These are phyloP conservation scores for Spongiforma sp. DNA, from an alignment of 1,284 basidiomycete genomes.

Conservation along the genomic window DNA sequence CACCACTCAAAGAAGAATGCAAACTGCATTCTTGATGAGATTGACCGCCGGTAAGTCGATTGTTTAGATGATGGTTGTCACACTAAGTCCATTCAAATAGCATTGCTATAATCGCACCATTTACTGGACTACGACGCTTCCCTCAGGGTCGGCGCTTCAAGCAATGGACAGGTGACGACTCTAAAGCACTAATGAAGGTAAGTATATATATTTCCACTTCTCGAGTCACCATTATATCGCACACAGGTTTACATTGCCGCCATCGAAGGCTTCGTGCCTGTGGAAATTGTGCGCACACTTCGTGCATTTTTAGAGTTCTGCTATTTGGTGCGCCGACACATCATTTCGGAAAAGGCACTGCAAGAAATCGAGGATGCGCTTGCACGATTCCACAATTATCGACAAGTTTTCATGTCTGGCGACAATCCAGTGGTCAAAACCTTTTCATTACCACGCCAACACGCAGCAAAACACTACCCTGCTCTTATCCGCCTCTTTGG, in stretches of 20 bases:
- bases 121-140: background rate
- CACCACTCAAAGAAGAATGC: background rate
- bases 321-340: background rate
- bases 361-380: background rate
- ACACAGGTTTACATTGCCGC: conserved; percentile 4
- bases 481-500: background rate
- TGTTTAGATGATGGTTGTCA: background rate
- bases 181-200: conserved; percentile 5
- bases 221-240: background rate
- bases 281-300: background rate
- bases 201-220: too few relatives aligned
- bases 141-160: conserved; percentile 7
- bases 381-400: background rate
- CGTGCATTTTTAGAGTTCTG: conserved; percentile 1
- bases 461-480: background rate
- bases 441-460: background rate
- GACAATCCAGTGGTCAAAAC: background rate
- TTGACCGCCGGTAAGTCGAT: background rate
- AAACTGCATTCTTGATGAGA: background rate
- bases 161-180: conserved; percentile 6
- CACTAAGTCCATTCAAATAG: background rate
- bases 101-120: conserved; percentile 1
- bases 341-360: background rate
- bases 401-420: background rate
- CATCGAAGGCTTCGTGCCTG: conserved; percentile 2